Evolutionary conservation across 768 basidiomycete genomes (phyloP).

Genomic region (Ramaria sp.): DNA sequence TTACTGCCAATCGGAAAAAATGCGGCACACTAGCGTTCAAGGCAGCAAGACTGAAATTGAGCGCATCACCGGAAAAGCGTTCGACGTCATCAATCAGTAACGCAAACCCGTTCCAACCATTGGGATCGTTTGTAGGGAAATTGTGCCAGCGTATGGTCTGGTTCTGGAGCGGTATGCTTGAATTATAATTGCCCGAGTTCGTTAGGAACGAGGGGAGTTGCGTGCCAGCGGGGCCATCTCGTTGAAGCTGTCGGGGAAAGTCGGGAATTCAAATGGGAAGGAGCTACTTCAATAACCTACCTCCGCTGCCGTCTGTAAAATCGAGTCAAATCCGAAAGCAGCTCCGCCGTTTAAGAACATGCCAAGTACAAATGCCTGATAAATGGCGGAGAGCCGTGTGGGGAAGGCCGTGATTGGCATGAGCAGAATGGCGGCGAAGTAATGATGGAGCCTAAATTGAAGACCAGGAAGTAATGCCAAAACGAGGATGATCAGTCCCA

Average conservation of each 20-base stretch:
- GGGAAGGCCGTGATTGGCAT: constrained; percentile 76
- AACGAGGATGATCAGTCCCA: constrained; percentile 55
- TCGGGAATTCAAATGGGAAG: background rate
- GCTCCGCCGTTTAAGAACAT: constrained; percentile 74
- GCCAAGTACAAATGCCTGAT: constrained; percentile 74
- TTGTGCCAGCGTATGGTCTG: constrained; percentile 50
- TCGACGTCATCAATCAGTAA: constrained; percentile 84
- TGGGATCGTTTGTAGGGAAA: constrained; percentile 25
- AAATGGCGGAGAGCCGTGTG: constrained; percentile 67
- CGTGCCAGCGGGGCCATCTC: constrained; percentile 63
- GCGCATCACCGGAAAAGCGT: constrained; percentile 55
- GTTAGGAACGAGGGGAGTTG: constrained; percentile 63
- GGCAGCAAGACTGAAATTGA: constrained; percentile 61
- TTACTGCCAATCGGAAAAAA: constrained; percentile 72
- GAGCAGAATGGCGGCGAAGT: constrained; percentile 63
- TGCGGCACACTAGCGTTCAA: constrained; percentile 53
- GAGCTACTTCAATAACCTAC: constrained; percentile 29
- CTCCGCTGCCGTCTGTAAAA: constrained; percentile 63
- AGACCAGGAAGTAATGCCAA: constrained; percentile 61
- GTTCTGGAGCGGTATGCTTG: constrained; percentile 39
- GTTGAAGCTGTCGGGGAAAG: constrained; percentile 40
- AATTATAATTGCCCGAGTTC: constrained; percentile 57
- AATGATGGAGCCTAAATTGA: constrained; percentile 70
- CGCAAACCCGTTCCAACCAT: constrained; percentile 65
- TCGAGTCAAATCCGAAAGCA: constrained; percentile 71